Evolutionary conservation across 768 basidiomycete genomes (phyloP).

Genomic region (Trametes cubensis): DNA sequence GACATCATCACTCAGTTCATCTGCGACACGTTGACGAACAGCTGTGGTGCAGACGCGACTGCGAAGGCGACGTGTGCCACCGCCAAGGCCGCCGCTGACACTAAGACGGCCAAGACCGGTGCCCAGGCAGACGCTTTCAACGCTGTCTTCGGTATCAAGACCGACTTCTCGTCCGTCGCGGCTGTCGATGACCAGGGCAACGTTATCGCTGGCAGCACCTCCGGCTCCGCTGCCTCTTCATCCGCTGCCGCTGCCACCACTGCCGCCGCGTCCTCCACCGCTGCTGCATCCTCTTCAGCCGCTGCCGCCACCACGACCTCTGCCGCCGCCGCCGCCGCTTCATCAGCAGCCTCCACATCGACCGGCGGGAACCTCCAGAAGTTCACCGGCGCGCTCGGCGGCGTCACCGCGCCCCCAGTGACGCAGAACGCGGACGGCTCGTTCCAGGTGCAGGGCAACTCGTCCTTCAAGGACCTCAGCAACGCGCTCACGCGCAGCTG

Average conservation of each 20-base stretch:
- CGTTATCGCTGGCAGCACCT: constrained; percentile 33
- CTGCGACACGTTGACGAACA: constrained; percentile 57
- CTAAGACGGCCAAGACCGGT: constrained; percentile 40
- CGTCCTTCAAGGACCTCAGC: constrained; percentile 46
- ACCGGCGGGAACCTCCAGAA: constrained; percentile 47
- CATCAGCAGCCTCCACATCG: constrained; percentile 23
- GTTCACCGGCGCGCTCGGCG: constrained; percentile 51
- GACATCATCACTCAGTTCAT: constrained; percentile 61
- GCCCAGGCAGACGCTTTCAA: constrained; percentile 68
- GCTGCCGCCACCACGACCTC: constrained; percentile 15
- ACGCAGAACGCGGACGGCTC: constrained; percentile 42
- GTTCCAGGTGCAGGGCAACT: constrained; percentile 54
- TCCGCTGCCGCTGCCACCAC: constrained; percentile 22
- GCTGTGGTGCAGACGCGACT: constrained; percentile 55
- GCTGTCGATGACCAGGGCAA: constrained; percentile 50
- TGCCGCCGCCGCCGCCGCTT: constrained; percentile 14
- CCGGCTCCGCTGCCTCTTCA: constrained; percentile 21
- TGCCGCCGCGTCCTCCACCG: constrained; percentile 24
- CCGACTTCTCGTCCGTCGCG: constrained; percentile 50
- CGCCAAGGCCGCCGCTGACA: constrained; percentile 36
- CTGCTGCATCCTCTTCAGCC: constrained; percentile 8
- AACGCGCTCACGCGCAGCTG: constrained; percentile 54
- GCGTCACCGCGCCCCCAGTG: constrained; percentile 50
- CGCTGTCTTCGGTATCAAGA: constrained; percentile 53
- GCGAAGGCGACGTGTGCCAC: constrained; percentile 54